Percentiles rank a stretch among this genome's conserved stretches.
Evolutionary conservation across 148 eudicot species (phyloP).

Genomic region (Rhododendron griersonianum): DNA sequence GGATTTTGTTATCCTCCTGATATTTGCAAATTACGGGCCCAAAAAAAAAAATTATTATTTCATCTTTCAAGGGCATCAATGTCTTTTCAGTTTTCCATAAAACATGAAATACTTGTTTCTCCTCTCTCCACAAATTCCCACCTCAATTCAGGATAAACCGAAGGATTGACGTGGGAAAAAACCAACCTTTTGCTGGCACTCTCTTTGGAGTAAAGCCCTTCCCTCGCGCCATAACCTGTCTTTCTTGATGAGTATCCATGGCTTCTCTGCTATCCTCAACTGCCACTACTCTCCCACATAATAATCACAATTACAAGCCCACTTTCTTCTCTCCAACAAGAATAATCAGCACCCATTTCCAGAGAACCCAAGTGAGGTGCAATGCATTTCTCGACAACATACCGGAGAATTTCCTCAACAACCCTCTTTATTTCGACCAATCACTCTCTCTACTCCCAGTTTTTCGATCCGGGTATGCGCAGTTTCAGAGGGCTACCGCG

Average conservation of each 20-base stretch:
- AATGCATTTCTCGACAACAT: constrained; percentile 42
- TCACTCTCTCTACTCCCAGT: constrained; percentile 31
- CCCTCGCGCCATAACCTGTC: not conserved
- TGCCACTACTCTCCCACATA: constrained; percentile 39
- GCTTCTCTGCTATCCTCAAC: constrained; percentile 62
- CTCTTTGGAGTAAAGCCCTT: constrained; percentile 7
- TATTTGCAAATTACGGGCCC: not conserved
- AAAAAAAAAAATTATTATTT: not conserved
- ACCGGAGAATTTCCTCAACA: constrained; percentile 29
- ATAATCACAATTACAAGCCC: constrained; percentile 15
- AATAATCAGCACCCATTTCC: constrained; percentile 25
- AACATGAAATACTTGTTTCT: constrained; percentile 13
- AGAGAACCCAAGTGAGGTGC: constrained; percentile 37
- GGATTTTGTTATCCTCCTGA: not conserved
- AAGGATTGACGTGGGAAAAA: constrained; percentile 44
- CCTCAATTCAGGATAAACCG: constrained; percentile 27
- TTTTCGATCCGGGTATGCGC: constrained; percentile 35
- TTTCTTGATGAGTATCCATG: constrained; percentile 32
- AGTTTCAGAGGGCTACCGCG: constrained; percentile 36
- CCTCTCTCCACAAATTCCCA: constrained; percentile 29
- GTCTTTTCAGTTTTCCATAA: not conserved
- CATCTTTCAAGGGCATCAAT: not conserved
- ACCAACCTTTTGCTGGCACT: constrained; percentile 47
- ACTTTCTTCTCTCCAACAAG: constrained; percentile 27
- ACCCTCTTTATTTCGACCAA: constrained; percentile 30